phyloP scores from a whole-genome alignment of 164 flowering plant genomes.

The Paratinospora sagittata region DNA sequence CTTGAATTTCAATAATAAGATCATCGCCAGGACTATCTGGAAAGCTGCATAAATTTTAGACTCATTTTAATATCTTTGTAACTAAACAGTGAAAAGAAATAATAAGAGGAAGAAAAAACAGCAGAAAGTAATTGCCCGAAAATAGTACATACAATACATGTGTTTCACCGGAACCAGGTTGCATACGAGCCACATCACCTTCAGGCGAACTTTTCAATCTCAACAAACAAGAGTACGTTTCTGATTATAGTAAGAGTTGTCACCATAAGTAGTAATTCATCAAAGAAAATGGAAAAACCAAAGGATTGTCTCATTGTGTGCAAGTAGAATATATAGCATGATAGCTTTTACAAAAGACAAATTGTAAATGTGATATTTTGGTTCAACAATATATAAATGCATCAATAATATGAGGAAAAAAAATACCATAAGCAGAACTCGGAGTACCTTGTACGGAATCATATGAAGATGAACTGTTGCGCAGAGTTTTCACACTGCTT shows the following conservation, averaged over 20 bases:
- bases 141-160: constrained; percentile 76
- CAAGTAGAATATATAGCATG: too few species aligned
- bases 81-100: neutral
- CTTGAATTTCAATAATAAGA: constrained; percentile 72
- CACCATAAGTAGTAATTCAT: neutral
- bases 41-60: constrained; percentile 45
- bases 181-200: constrained; percentile 70
- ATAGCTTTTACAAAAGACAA: neutral
- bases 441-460: constrained; percentile 68
- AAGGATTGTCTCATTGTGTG: neutral
- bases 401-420: neutral
- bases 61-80: neutral
- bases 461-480: constrained; percentile 65
- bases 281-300: neutral
- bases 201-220: constrained; percentile 74
- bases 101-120: neutral
- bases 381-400: too few species aligned
- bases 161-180: constrained; percentile 87
- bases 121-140: neutral
- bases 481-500: constrained; percentile 65
- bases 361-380: neutral
- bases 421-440: neutral
- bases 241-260: constrained; percentile 30
- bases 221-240: constrained; percentile 62
- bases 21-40: constrained; percentile 91